Conservation (phyloP, 2,329 filamentous ascomycete genomes). For the Aureobasidium musti region DNA sequence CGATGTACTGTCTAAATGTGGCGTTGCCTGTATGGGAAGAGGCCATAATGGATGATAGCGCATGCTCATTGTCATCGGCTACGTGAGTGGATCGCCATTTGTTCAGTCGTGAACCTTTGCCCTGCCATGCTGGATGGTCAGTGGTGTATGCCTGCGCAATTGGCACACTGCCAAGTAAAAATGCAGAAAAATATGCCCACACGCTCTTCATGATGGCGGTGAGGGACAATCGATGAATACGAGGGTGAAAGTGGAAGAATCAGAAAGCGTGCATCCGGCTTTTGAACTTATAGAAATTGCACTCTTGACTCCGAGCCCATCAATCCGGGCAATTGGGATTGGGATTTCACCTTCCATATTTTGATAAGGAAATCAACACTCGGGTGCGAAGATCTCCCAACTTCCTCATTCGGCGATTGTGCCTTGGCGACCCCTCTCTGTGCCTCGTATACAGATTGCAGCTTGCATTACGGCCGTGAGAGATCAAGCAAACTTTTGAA, state of each 20-base stretch:
- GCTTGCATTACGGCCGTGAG: constrained; percentile 14
- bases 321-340: neutral
- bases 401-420: constrained; percentile 18
- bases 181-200: constrained; percentile 23
- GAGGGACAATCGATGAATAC: neutral
- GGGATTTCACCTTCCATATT: constrained; percentile 4
- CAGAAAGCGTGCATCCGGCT: neutral
- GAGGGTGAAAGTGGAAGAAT: neutral
- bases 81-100: constrained; percentile 14
- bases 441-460: constrained; percentile 1
- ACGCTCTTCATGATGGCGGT: constrained; percentile 10
- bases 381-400: constrained; percentile 9
- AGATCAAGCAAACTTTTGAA: neutral
- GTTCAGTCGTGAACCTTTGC: neutral
- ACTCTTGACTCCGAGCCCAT: neutral
- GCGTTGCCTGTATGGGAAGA: constrained; percentile 32
- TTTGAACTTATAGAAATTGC: neutral
- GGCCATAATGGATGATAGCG: neutral
- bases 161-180: constrained; percentile 11
- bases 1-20: constrained; percentile 59
- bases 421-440: constrained; percentile 20
- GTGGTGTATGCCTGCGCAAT: neutral
- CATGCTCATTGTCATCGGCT: constrained; percentile 14
- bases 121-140: neutral
- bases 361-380: neutral